Percentiles rank a stretch among this genome's conserved stretches.
Evolutionary conservation across 257 asterid genomes (phyloP).

Genomic region (Henckelia pumila): DNA sequence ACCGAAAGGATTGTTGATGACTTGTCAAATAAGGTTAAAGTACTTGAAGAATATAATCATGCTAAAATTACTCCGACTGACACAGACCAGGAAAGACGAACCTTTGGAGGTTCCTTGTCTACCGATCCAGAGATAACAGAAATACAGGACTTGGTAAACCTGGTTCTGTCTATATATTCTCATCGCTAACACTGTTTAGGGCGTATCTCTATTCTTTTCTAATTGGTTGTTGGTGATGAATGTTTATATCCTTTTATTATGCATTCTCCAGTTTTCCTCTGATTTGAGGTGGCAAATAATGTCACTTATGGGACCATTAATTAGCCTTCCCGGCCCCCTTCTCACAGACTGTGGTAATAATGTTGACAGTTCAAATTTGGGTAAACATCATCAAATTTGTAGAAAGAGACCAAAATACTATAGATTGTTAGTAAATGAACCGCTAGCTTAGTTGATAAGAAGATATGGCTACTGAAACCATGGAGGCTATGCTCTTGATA

Average conservation of each 20-base stretch:
- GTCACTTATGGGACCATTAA: background rate
- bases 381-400: no score
- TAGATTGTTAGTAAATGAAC: background rate
- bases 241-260: no score
- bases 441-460: background rate
- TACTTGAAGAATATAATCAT: constrained; percentile 64
- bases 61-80: constrained; percentile 42
- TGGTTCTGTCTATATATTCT: constrained; percentile 21
- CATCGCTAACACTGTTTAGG: constrained; percentile 5
- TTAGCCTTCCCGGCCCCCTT: background rate
- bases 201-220: background rate
- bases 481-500: background rate
- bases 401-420: background rate
- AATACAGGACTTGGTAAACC: constrained; percentile 75
- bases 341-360: background rate
- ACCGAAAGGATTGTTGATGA: constrained; percentile 62
- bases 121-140: constrained; percentile 86
- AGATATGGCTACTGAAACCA: background rate
- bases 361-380: background rate
- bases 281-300: background rate
- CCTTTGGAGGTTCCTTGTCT: constrained; percentile 50
- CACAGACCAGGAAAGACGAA: constrained; percentile 54
- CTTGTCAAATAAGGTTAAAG: constrained; percentile 66
- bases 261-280: background rate
- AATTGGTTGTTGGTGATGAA: background rate